Evolutionary conservation across 305 asterid species (phyloP).

Genomic region (Stenogyne calaminthoides): DNA sequence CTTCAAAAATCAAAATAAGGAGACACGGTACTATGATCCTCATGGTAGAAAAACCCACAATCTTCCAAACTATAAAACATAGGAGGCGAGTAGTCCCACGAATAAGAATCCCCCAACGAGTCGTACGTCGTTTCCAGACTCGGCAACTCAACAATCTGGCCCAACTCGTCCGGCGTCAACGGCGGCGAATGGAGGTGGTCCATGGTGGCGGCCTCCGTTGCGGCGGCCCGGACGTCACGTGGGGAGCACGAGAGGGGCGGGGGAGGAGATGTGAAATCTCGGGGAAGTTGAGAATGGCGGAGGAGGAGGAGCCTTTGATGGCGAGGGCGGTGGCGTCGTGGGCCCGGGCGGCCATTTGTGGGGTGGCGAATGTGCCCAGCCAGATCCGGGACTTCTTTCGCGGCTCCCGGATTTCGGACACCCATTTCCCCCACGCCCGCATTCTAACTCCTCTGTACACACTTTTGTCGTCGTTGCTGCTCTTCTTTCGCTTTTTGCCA

Average conservation of each 20-base stretch:
- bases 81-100: too few relatives aligned
- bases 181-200: constrained; percentile 28
- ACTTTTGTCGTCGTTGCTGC: constrained; percentile 3
- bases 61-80: too few relatives aligned
- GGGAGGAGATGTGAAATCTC: constrained; percentile 44
- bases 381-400: constrained; percentile 66
- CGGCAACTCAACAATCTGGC: too few relatives aligned
- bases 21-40: too few relatives aligned
- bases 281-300: too few relatives aligned
- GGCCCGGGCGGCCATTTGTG: constrained; percentile 70
- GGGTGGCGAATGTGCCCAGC: constrained; percentile 59
- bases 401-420: constrained; percentile 67
- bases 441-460: constrained; percentile 56
- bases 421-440: constrained; percentile 74
- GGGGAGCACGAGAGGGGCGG: constrained; percentile 55
- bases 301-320: constrained; percentile 48
- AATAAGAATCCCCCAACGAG: too few relatives aligned
- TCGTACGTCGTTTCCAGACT: too few relatives aligned
- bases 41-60: too few relatives aligned
- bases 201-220: too few relatives aligned
- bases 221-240: constrained; percentile 62
- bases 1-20: too few relatives aligned
- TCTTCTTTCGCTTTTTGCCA: constrained; percentile 30
- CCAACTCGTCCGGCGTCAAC: too few relatives aligned
- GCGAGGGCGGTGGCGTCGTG: constrained; percentile 65